Evolutionary conservation across 352 stramenopile genomes (phyloP), one percentile per base, ranked within the genome.

Genomic region (Halophytophthora polymorphica): DNA sequence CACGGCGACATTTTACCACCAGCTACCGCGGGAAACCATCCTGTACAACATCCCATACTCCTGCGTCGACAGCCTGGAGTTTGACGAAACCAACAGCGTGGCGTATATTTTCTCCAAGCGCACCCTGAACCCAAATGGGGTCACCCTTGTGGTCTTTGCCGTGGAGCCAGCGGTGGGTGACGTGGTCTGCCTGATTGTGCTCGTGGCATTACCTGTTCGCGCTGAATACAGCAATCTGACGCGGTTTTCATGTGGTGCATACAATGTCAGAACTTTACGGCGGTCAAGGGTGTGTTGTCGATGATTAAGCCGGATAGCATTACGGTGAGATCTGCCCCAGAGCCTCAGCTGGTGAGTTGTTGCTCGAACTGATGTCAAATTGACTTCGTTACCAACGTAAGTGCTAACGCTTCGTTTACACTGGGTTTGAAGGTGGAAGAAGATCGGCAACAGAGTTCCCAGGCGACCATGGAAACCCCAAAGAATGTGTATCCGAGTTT

Each of bases 21-120:
- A 63, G 12, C 49, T 71, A 8, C 50, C 52, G 2, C 53, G n/a
- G 25, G 59, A 81, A 28, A 74, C 71, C 0, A 71, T 67, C 8
- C 57, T 88, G 18, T 64, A 77, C 38, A 88, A 88, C 36, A 56
- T 88, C 13, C 77, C 77, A 7, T 73, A 80, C 42, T 58, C 42
- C 2, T 78, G 71, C 37, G 48, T 86, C 19, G 58, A 81, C 42
- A 61, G 52, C 17, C 28, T 78, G 2, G 71, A 81, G 21, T 58
- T 77, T 5, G 70, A 79, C 15, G 45, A 64, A 13, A 4, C 15
- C 8, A 69, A 50, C 15, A 12, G 17, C 0, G 29, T 73, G 35
- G 49, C 48, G 13, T 61, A 64, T 44, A 37, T 73, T 15, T 56
- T 53, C 37, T 46, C 57, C 12, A 66, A 61, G 11, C 25, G 31